phyloP scores from a whole-genome alignment of 1,284 basidiomycete species.

The Malassezia brasiliensis region DNA sequence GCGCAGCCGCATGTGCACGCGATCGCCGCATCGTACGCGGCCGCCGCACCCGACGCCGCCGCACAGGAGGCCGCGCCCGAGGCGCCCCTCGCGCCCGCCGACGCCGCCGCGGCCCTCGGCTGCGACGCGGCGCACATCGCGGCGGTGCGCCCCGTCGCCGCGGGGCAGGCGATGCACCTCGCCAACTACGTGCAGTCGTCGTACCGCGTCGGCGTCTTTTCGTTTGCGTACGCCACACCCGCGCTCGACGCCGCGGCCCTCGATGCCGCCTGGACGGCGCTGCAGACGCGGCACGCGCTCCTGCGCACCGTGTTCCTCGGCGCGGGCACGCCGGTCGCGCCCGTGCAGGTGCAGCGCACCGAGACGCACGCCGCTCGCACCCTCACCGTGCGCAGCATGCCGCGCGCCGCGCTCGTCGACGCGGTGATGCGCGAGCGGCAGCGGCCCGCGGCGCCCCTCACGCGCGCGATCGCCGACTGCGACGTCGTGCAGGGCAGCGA shows the following conservation, averaged over 20 bases:
- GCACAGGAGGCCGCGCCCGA: neutral
- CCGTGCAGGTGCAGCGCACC: slow-evolving; percentile 21
- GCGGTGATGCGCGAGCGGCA: neutral
- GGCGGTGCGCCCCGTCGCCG: slow-evolving; percentile 24
- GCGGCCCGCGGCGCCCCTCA: neutral
- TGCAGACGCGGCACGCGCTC: slow-evolving; percentile 26
- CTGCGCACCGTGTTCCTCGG: slow-evolving; percentile 29
- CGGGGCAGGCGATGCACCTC: slow-evolving; percentile 32
- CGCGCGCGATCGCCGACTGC: neutral
- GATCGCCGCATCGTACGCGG: slow-evolving; percentile 7
- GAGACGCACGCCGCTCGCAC: neutral
- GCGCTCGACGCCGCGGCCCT: slow-evolving; percentile 9
- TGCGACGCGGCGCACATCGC: slow-evolving; percentile 13
- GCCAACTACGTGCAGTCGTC: slow-evolving; percentile 20
- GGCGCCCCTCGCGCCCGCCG: neutral
- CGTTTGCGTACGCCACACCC: slow-evolving; percentile 24
- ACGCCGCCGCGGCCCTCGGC: neutral
- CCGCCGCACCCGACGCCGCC: neutral
- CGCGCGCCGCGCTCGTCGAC: neutral
- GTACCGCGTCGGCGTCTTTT: slow-evolving; percentile 21
- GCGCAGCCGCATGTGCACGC: neutral
- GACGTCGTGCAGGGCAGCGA: slow-evolving; percentile 7
- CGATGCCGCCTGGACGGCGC: slow-evolving; percentile 21
- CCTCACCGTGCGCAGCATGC: neutral
- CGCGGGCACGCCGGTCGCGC: slow-evolving; percentile 10